phyloP scores from a whole-genome alignment of 345 rosid genomes.

The Diplotaxis tenuifolia region DNA sequence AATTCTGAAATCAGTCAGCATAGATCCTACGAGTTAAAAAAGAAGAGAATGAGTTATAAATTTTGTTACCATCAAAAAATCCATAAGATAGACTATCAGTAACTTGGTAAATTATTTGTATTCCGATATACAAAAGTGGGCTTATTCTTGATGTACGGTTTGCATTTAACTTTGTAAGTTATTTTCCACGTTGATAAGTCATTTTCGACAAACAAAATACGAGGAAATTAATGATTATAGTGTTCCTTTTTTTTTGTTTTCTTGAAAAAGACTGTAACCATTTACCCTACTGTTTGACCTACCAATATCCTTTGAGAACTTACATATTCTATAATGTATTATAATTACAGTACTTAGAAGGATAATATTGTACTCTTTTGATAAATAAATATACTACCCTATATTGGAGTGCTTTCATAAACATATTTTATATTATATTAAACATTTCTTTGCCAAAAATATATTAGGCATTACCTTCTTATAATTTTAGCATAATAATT shows the following conservation, averaged over 20 bases:
- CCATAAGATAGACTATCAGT: not conserved
- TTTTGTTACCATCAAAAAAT: not conserved
- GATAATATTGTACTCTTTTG: not conserved
- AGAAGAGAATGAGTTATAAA: too few relatives aligned
- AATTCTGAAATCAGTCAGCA: too few relatives aligned
- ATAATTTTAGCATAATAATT: not conserved
- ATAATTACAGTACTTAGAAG: too few relatives aligned
- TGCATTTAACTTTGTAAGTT: conserved; percentile 26
- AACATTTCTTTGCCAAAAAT: not conserved
- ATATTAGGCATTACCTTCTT: not conserved
- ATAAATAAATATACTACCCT: not conserved
- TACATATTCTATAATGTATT: not conserved
- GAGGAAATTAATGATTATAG: conserved; percentile 19
- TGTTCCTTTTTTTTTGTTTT: not conserved
- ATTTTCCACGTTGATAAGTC: conserved; percentile 29
- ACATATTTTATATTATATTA: not conserved
- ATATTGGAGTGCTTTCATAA: not conserved
- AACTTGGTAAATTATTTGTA: not conserved
- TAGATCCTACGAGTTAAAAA: too few relatives aligned
- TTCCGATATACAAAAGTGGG: conserved; percentile 27
- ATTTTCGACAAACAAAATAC: conserved; percentile 32
- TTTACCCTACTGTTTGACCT: conserved; percentile 13
- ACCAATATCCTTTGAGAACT: conserved; percentile 9
- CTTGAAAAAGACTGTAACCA: not conserved
- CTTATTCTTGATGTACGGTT: conserved; percentile 24